Conservation (phyloP, 2,329 filamentous ascomycete species). For the Podosphaera xanthii region DNA sequence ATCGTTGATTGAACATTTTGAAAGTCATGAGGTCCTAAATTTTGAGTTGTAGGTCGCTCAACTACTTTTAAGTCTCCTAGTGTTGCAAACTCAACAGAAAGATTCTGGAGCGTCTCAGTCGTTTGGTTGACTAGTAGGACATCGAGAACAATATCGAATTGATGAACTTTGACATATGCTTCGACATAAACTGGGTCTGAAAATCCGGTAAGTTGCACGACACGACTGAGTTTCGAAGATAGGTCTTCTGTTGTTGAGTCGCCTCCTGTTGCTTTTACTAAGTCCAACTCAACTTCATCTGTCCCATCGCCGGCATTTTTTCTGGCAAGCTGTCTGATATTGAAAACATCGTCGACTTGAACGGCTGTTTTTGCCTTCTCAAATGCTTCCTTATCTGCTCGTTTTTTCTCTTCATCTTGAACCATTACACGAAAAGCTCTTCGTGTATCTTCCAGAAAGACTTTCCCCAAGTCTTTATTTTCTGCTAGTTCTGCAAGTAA, state of each 20-base stretch:
- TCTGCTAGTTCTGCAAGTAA: constrained; percentile 75
- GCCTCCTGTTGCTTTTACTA: constrained; percentile 85
- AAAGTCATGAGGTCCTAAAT: constrained; percentile 86
- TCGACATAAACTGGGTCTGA: constrained; percentile 97
- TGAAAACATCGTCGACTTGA: constrained; percentile 85
- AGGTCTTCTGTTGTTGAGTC: constrained; percentile 68
- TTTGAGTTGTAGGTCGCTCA: constrained; percentile 87
- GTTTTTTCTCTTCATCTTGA: constrained; percentile 90
- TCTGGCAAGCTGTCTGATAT: constrained; percentile 79
- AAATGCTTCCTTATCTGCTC: constrained; percentile 76
- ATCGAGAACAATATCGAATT: constrained; percentile 95
- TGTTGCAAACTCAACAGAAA: constrained; percentile 96
- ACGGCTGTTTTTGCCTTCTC: constrained; percentile 86
- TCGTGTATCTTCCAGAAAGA: constrained; percentile 83
- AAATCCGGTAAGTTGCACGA: constrained; percentile 94
- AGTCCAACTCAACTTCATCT: constrained; percentile 70
- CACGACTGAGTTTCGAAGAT: constrained; percentile 79
- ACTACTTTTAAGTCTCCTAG: constrained; percentile 95
- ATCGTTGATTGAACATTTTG: constrained; percentile 96
- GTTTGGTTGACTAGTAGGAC: constrained; percentile 95
- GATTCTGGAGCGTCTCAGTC: constrained; percentile 82
- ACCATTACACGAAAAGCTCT: constrained; percentile 97
- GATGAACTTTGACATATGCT: constrained; percentile 94
- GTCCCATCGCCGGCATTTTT: constrained; percentile 64
- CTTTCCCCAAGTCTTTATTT: constrained; percentile 73